phyloP scores from a whole-genome alignment of 352 stramenopile species.

The Pythium graminicola region DNA sequence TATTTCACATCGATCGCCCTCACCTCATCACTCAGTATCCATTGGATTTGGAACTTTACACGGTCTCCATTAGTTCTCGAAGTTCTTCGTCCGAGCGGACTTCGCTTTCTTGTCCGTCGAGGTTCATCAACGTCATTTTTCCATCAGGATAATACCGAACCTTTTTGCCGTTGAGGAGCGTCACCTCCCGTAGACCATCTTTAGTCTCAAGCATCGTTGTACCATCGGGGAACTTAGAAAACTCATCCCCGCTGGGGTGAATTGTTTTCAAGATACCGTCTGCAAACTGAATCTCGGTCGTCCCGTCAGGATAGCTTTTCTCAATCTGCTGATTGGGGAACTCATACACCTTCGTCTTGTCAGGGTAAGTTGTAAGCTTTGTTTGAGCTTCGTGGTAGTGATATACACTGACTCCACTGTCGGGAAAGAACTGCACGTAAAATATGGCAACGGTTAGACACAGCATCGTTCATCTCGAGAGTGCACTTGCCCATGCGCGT shows the following conservation, averaged over 20 bases:
- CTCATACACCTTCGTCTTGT: constrained; percentile 94
- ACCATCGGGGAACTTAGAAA: constrained; percentile 76
- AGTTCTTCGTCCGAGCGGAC: constrained; percentile 64
- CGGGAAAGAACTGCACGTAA: constrained; percentile 38
- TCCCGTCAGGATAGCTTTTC: constrained; percentile 88
- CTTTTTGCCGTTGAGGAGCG: constrained; percentile 57
- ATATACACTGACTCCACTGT: constrained; percentile 90
- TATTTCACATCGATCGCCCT: constrained; percentile 2
- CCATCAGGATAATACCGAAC: constrained; percentile 75
- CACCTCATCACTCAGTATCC: constrained; percentile 4
- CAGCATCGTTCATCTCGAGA: too few species aligned
- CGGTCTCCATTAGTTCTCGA: constrained; percentile 41
- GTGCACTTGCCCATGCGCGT: not conserved
- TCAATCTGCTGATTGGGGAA: constrained; percentile 95
- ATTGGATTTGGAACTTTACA: not conserved
- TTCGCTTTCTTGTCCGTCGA: constrained; percentile 40
- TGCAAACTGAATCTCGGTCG: constrained; percentile 92
- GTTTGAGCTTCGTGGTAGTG: constrained; percentile 92
- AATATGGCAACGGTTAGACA: not conserved
- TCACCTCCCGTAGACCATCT: constrained; percentile 72
- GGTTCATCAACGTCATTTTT: constrained; percentile 47
- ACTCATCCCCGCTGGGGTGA: constrained; percentile 61
- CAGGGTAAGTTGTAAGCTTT: constrained; percentile 90
- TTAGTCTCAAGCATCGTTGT: constrained; percentile 74
- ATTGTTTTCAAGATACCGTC: constrained; percentile 92